phyloP scores from a whole-genome alignment of 164 flowering plant species.

The Vitis rotundifolia region DNA sequence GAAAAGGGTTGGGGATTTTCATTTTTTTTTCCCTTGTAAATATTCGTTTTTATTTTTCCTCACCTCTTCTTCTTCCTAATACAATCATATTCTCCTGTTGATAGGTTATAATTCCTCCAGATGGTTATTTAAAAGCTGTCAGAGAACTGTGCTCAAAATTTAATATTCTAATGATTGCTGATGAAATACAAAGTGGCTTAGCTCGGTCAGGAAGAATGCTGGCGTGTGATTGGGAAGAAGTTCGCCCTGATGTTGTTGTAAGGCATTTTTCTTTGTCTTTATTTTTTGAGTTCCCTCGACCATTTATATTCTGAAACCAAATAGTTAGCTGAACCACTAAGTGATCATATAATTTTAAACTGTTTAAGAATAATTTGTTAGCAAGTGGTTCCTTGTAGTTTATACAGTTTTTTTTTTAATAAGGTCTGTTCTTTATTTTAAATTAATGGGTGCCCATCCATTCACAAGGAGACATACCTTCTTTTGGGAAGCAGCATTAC shows the following conservation, averaged over 20 bases:
- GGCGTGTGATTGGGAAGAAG: slow-evolving; percentile 96
- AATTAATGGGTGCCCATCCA: not conserved
- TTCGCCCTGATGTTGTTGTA: slow-evolving; percentile 94
- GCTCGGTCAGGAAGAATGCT: slow-evolving; percentile 88
- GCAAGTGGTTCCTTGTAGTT: not conserved
- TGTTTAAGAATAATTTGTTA: not conserved
- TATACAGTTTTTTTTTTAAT: not conserved
- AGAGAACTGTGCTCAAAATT: slow-evolving; percentile 86
- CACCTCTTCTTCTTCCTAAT: not conserved
- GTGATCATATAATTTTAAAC: too few relatives aligned
- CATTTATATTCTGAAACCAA: not conserved
- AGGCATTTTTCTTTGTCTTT: slow-evolving; percentile 16
- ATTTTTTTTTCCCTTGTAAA: not conserved
- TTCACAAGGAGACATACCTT: not conserved
- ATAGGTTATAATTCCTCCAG: slow-evolving; percentile 88
- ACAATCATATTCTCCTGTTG: slow-evolving; percentile 6
- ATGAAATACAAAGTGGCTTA: slow-evolving; percentile 95
- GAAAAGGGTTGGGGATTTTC: not conserved
- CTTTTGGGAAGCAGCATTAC: not conserved
- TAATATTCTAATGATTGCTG: slow-evolving; percentile 91
- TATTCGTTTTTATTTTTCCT: slow-evolving; percentile 6
- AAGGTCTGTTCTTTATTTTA: not conserved
- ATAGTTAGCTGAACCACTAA: too few relatives aligned
- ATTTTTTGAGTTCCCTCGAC: not conserved
- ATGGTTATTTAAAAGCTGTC: slow-evolving; percentile 84